These are phyloP conservation scores for Allantophomopsis lycopodina DNA, from an alignment of 2,329 filamentous ascomycete genomes.

Conservation along the genomic window DNA sequence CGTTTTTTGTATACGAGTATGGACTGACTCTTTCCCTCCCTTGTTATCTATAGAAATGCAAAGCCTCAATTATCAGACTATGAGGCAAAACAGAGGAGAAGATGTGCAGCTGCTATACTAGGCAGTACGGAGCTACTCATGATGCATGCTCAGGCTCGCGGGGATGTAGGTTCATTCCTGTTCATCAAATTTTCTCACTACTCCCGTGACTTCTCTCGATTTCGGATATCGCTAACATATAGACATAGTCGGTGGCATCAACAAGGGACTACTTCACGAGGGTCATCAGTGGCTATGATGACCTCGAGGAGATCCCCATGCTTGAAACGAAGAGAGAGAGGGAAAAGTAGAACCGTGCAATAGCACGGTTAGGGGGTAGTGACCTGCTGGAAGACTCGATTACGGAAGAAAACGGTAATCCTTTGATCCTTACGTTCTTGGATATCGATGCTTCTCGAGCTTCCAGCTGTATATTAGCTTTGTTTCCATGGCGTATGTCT, in stretches of 20 bases:
- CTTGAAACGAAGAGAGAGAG: too few relatives aligned
- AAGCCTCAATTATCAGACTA: conserved; percentile 3
- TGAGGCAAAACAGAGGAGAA: conserved; percentile 11
- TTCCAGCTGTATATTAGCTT: too few relatives aligned
- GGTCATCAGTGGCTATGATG: conserved; percentile 38
- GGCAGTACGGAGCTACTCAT: conserved; percentile 43
- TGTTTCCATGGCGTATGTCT: too few relatives aligned
- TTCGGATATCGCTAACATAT: neutral
- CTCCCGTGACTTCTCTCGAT: neutral
- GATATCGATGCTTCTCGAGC: too few relatives aligned
- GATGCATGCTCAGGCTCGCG: conserved; percentile 39
- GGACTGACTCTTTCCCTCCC: neutral
- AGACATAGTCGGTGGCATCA: conserved; percentile 36
- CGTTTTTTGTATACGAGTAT: conserved; percentile 3
- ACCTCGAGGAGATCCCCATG: conserved; percentile 4
- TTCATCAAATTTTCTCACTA: neutral
- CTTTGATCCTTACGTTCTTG: too few relatives aligned
- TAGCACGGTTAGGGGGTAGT: too few relatives aligned
- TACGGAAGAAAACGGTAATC: too few relatives aligned
- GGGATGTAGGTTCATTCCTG: conserved; percentile 31
- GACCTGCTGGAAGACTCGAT: too few relatives aligned
- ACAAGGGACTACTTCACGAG: conserved; percentile 41
- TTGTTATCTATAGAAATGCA: neutral
- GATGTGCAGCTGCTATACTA: conserved; percentile 37
- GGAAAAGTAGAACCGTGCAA: too few relatives aligned